Evolutionary conservation across 192 early-diverging fungal genomes (phyloP), one percentile per base, ranked within the genome.

Genomic region (Geranomyces variabilis): DNA sequence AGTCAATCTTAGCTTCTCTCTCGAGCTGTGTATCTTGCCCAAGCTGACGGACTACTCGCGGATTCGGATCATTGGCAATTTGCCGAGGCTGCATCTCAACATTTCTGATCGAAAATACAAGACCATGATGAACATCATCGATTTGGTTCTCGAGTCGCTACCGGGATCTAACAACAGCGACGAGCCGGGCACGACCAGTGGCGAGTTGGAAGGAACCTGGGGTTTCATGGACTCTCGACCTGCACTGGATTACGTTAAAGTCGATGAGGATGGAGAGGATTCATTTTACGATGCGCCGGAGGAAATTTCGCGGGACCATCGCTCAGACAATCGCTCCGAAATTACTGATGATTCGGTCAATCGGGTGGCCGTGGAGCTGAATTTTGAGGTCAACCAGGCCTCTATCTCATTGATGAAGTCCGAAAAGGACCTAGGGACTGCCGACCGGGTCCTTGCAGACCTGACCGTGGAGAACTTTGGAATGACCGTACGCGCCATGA

Each of bases 51-150:
- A 93, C 29, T 77, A 94, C 66, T 82, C 95, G 53, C 85, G 86
- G 63, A 88, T 93, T 62, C 84, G 86, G 56, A 77, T 99, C 7
- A 85, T 89, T 46, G 95, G 93, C 30, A 85, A 90, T 10, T 76
- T 99, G 66, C 94, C 95, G 0, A 75, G 92, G 21, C 71, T 99
- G 36, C 89, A 94, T 59, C 75, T 96, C 26, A 96, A 94, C 75
- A 88, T 99, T 33, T 96, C 95, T 0, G 94, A 99, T 77, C 82
- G 88, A 60, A 99, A 99, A 76, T 96, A 97, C 85, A 90, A 91
- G 68, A 87, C 88, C 0, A 81, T 97, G 7, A 97, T 96, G 94
- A 79, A 75, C 19, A 88, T 92, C 65, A 83, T 91, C 22, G 90
- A 93, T 48, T 79, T 90, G 45, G 86, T 94, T 28, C 31, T 56